Base-by-base conservation (phyloP, 2,329 filamentous ascomycete genomes). In the Fusarium palustre region DNA sequence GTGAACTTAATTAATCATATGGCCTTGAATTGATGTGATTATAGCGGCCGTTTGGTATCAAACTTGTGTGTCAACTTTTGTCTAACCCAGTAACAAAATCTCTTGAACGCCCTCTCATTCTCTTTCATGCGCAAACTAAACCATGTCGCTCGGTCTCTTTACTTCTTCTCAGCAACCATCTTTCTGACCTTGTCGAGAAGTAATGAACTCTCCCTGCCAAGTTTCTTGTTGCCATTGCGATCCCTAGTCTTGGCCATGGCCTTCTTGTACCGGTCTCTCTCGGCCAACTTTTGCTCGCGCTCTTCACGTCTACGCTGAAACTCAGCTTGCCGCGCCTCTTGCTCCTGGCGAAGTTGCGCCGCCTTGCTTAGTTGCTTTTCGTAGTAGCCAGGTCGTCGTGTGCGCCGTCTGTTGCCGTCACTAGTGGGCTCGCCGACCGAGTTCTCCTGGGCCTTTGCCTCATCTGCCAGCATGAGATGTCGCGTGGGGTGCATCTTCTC, bases 201-300 rank as follows among this genome's bases (percentile, higher is more conserved):
- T 38, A 95, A 85, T 34, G 86, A 86, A 73, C 93, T 94, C 83
- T 97, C 93, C 64, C 92, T 86, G 3, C 94, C 94, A 48, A 97
- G 79, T 81, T 93, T 94, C 78, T 91, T 87, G 81, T 92, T 90
- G 13, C 92, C 92, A 76, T 92, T 87, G 30, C 89, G 89, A 77
- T 91, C 88, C 36, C 90, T 88, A 53, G 94, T 93, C 77, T 90
- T 91, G 68, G 91, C 90, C 78, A 93, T 88, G 68, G 90, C 88
- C 71, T 87, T 88, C 63, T 88, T 86, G 74, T 90, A 87, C 64
- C 84, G 84, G 70, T 89, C 84, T 15, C 90, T 88, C 72, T 90
- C 88, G 50, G 91, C 90, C 5, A 87, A 81, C 65, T 88, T 87
- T 69, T 85, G 85, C 75, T 91, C 87, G 2, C 89, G 87, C 76